A percentile compares a stretch with the other conserved stretches of the same genome.
Conservation (phyloP, 2,329 filamentous ascomycete genomes). For the Venturia aucupariae region DNA sequence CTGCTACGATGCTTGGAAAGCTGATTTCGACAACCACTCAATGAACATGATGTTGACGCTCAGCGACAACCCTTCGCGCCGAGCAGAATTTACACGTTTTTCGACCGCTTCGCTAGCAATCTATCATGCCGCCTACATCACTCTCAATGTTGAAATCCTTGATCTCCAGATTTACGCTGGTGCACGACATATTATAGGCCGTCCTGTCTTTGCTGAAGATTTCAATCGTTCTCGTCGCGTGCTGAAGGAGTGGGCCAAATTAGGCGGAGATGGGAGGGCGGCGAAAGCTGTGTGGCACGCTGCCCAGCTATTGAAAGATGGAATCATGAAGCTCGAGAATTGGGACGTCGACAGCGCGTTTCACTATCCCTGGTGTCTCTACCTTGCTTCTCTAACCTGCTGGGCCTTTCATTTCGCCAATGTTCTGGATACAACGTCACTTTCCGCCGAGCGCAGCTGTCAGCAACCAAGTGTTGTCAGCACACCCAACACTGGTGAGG, state of each 20-base stretch:
- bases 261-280: constrained; percentile 21
- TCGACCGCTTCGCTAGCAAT: constrained; percentile 44
- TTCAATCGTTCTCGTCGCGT: constrained; percentile 41
- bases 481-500: background rate
- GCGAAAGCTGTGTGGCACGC: constrained; percentile 45
- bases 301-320: constrained; percentile 42
- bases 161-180: constrained; percentile 56
- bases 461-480: background rate
- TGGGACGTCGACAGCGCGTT: constrained; percentile 46
- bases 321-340: constrained; percentile 40
- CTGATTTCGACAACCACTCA: constrained; percentile 47
- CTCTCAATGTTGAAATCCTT: constrained; percentile 49
- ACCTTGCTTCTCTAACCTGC: constrained; percentile 48
- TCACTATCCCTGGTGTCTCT: constrained; percentile 54
- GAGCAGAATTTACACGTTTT: constrained; percentile 38
- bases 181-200: constrained; percentile 49
- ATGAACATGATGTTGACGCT: constrained; percentile 27
- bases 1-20: constrained; percentile 50
- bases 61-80: constrained; percentile 16
- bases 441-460: background rate
- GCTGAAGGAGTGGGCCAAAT: constrained; percentile 42
- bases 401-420: constrained; percentile 48
- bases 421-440: constrained; percentile 12
- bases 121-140: constrained; percentile 49
- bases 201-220: constrained; percentile 42